Evolutionary conservation across 352 stramenopile species (phyloP).

Genomic region (Saprolegnia diclina): DNA sequence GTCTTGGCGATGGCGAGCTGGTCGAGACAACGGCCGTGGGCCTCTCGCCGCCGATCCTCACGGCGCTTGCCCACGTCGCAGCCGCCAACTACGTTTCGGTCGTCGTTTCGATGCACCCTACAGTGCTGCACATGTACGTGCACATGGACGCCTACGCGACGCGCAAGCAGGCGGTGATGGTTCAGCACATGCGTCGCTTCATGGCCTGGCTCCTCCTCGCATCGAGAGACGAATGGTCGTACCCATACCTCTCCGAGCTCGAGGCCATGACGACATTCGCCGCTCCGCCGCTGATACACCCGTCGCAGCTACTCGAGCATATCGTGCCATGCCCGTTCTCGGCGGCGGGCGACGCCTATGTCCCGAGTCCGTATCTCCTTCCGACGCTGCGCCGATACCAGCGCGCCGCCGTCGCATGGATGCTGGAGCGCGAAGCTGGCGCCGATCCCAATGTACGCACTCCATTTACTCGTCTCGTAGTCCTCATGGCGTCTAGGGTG

Average conservation of each 20-base stretch:
- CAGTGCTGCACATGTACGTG: too few relatives aligned
- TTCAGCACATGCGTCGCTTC: conserved; percentile 13
- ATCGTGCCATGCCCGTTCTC: conserved; percentile 31
- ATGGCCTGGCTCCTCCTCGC: conserved; percentile 16
- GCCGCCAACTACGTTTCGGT: too few relatives aligned
- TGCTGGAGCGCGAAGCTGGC: conserved; percentile 35
- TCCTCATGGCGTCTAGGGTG: not conserved
- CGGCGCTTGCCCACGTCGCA: too few relatives aligned
- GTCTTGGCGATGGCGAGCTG: too few relatives aligned
- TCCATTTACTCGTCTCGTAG: conserved; percentile 14
- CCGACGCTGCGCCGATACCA: conserved; percentile 67
- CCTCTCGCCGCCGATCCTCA: too few relatives aligned
- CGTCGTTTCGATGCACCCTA: too few relatives aligned
- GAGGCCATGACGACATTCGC: conserved; percentile 32
- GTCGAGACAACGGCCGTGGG: too few relatives aligned
- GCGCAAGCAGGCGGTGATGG: too few relatives aligned
- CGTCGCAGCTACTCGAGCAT: conserved; percentile 32
- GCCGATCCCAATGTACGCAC: not conserved
- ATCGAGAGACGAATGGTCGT: conserved; percentile 33
- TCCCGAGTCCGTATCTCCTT: conserved; percentile 36
- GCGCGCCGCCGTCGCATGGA: conserved; percentile 49
- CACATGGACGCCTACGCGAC: too few relatives aligned
- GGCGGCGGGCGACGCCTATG: not conserved
- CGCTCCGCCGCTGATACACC: conserved; percentile 22
- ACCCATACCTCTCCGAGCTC: conserved; percentile 50